Percentiles rank a stretch among this genome's conserved stretches.
Conservation (phyloP, 1,284 basidiomycete genomes). For the Apiotrichum sp. region DNA sequence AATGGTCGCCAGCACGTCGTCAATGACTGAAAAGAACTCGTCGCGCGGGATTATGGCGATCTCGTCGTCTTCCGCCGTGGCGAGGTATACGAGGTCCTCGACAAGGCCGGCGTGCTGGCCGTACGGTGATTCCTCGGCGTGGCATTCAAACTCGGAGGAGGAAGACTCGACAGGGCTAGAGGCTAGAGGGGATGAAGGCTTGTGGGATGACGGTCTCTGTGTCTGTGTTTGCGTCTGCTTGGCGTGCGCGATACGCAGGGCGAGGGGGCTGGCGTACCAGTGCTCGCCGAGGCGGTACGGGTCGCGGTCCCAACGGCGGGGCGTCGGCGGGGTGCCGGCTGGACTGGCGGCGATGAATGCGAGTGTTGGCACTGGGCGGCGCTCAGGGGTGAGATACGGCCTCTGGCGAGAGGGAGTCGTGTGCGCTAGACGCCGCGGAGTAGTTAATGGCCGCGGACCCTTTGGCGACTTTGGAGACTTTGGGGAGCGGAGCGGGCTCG, state of each 20-base stretch:
- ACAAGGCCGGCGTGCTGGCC: not conserved
- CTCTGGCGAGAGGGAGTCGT: not conserved
- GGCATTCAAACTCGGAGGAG: too few species aligned
- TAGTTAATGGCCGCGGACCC: not conserved
- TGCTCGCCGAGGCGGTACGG: not conserved
- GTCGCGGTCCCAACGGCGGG: not conserved
- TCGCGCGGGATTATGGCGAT: not conserved
- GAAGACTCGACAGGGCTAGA: too few species aligned
- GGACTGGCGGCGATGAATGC: not conserved
- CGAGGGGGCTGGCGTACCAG: not conserved
- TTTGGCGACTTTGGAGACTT: not conserved
- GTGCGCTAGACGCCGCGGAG: not conserved
- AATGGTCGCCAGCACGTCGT: not conserved
- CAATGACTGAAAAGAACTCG: not conserved
- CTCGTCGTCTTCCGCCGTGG: not conserved
- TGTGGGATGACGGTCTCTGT: too few species aligned
- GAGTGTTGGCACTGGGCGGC: not conserved
- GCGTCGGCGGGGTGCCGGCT: not conserved
- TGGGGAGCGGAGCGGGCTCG: not conserved
- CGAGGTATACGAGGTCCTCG: not conserved
- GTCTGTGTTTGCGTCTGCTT: too few species aligned
- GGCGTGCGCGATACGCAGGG: not conserved
- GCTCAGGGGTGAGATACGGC: not conserved
- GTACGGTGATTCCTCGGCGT: too few species aligned
- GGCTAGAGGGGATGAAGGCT: too few species aligned